Evolutionary conservation across 2,329 filamentous ascomycete genomes (phyloP).

Genomic region (Alternaria brassicae): DNA sequence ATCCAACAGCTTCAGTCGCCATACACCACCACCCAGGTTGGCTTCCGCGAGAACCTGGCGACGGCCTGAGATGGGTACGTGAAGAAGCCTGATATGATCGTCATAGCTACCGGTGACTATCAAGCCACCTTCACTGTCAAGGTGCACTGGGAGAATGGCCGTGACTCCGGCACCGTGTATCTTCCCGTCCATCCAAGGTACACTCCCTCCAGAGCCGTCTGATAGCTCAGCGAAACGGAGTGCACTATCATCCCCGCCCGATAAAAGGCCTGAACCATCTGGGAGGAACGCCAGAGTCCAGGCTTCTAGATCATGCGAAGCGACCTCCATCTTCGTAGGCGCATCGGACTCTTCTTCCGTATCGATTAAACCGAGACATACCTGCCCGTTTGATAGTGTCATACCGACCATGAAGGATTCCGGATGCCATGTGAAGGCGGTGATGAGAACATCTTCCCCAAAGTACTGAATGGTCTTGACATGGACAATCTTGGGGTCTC

Average conservation of each 20-base stretch:
- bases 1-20: conserved; percentile 74
- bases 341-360: conserved; percentile 35
- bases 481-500: conserved; percentile 25
- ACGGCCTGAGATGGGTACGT: conserved; percentile 49
- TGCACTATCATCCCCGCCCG: conserved; percentile 79
- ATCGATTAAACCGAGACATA: conserved; percentile 50
- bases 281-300: conserved; percentile 72
- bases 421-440: conserved; percentile 79
- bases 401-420: conserved; percentile 65
- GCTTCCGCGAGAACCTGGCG: conserved; percentile 66
- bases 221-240: conserved; percentile 52
- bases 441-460: conserved; percentile 67
- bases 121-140: conserved; percentile 56
- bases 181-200: conserved; percentile 59
- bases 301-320: conserved; percentile 67
- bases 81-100: conserved; percentile 75
- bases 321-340: conserved; percentile 30
- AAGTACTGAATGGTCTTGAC: conserved; percentile 59
- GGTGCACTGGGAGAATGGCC: conserved; percentile 76
- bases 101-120: conserved; percentile 92
- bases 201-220: conserved; percentile 18
- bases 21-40: conserved; percentile 81
- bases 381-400: conserved; percentile 73
- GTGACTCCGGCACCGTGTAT: conserved; percentile 86
- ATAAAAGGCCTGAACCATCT: conserved; percentile 61